These are phyloP conservation scores for Arthromyces matolae DNA, from an alignment of 768 basidiomycete species.

Conservation along the genomic window DNA sequence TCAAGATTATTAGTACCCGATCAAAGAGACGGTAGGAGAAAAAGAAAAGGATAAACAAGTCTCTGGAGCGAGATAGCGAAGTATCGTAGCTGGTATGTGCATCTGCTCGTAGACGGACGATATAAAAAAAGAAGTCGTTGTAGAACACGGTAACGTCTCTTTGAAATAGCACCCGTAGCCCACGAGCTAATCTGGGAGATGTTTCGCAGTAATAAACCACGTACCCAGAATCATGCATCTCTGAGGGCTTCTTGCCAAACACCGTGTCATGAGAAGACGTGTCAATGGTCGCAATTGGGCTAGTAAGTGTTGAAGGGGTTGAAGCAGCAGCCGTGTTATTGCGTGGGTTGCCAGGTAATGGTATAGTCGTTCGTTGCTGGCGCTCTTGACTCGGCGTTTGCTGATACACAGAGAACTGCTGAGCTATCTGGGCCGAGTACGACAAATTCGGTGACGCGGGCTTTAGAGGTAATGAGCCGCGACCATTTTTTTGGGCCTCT, in stretches of 20 bases:
- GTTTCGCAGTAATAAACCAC: conserved; percentile 24
- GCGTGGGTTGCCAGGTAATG: conserved; percentile 23
- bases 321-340: conserved; percentile 16
- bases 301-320: conserved; percentile 21
- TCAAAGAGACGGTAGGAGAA: conserved; percentile 15
- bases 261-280: conserved; percentile 34
- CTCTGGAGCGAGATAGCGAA: conserved; percentile 26
- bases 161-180: neutral
- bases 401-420: conserved; percentile 61
- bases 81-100: conserved; percentile 33
- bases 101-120: conserved; percentile 19
- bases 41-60: conserved; percentile 15
- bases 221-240: conserved; percentile 85
- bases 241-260: conserved; percentile 59
- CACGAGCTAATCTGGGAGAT: conserved; percentile 1
- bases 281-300: conserved; percentile 21
- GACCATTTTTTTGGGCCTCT: conserved; percentile 16
- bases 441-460: conserved; percentile 36
- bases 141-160: conserved; percentile 15
- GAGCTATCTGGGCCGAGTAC: conserved; percentile 63
- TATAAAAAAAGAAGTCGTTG: conserved; percentile 10
- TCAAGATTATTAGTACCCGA: conserved; percentile 24
- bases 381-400: conserved; percentile 66
- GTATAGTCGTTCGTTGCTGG: conserved; percentile 37
- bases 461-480: conserved; percentile 25